Evolutionary conservation across 192 early-diverging fungal genomes (phyloP), one percentile per base, ranked within the genome.

Genomic region (Phlyctochytrium arcticum): DNA sequence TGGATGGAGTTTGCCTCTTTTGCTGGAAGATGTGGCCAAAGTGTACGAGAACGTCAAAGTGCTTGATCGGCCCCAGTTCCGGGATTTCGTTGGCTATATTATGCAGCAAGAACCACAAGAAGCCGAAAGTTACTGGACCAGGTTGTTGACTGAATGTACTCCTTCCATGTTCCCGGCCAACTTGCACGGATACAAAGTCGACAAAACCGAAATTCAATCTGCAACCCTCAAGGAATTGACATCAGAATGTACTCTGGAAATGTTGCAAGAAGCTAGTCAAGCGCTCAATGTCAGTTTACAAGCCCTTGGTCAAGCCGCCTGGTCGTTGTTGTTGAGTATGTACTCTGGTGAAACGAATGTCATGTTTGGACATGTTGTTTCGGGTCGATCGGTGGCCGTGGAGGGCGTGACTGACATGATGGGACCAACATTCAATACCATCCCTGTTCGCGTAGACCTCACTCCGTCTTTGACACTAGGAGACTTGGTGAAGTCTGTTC

Each of bases 1-100:
- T 19, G 69, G 69, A 35, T 75, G 70, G 60, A 36, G 27, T 30
- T 56, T 74, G 5, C 29, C 36, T 5, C 50, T 74, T 9, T 29
- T 72, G 15, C 31, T 74, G 23, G 47, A 60, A 23, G 72, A 74
- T 47, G 51, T 74, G 2, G 24, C 49, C 26, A n/a, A 48, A 2
- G 48, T 37, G 15, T 66, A 57, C 35, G 5, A 3, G 15, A 48
- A 12, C 7, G 34, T 27, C 2, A 4, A 5, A 3, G 15, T 27
- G 15, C 2, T 21, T 27, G 10, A 17, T 7, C 63, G 63, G 8
- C 54, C 54, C 34, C 53, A 36, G 42, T 65, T 57, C 54, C 8
- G n/a, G 17, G 15, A 23, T 6, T 24, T 65, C 29, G 50, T 44
- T 3, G 15, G 24, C 4, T 56, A 56, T 32, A 65, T 65, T 42